phyloP scores from a whole-genome alignment of 805 yeast species.

The Wickerhamiella dianesei region DNA sequence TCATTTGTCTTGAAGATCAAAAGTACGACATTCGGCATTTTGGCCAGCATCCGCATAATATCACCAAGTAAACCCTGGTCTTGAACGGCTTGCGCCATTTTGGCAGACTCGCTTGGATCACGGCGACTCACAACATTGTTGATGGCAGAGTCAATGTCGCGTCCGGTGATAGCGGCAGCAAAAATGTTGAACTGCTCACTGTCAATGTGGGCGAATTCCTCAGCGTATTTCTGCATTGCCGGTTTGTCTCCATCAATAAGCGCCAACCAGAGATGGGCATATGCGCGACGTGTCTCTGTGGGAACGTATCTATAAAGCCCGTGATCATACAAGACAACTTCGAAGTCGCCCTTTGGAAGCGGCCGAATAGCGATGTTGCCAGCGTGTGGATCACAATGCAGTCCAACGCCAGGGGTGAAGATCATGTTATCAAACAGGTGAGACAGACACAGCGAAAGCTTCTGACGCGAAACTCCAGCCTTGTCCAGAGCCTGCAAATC shows the following conservation, averaged over 20 bases:
- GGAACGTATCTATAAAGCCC: slow-evolving; percentile 85
- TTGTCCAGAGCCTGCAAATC: slow-evolving; percentile 49
- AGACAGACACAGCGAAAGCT: slow-evolving; percentile 73
- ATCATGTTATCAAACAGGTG: slow-evolving; percentile 92
- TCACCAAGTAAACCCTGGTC: slow-evolving; percentile 49
- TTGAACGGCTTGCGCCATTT: slow-evolving; percentile 52
- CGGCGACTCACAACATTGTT: slow-evolving; percentile 44
- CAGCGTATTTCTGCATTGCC: slow-evolving; percentile 60
- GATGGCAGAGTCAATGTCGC: slow-evolving; percentile 68
- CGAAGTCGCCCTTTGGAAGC: slow-evolving; percentile 37
- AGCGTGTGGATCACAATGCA: slow-evolving; percentile 98
- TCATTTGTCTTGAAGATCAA: slow-evolving; percentile 89
- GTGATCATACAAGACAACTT: slow-evolving; percentile 84
- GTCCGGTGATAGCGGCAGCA: slow-evolving; percentile 89
- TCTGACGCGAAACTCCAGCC: slow-evolving; percentile 54
- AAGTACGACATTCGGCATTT: slow-evolving; percentile 74
- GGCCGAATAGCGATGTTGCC: slow-evolving; percentile 80
- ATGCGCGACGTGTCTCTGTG: slow-evolving; percentile 58
- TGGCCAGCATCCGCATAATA: slow-evolving; percentile 63
- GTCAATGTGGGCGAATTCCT: slow-evolving; percentile 59
- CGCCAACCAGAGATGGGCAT: slow-evolving; percentile 88
- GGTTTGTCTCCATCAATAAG: slow-evolving; percentile 55
- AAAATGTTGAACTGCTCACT: slow-evolving; percentile 72
- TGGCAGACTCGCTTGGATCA: slow-evolving; percentile 45
- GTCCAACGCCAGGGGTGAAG: slow-evolving; percentile 77